Percentiles rank a stretch among this genome's conserved stretches.
These are phyloP conservation scores for Chalaropsis ovoidea DNA, from an alignment of 2,329 filamentous ascomycete species.

Conservation along the genomic window DNA sequence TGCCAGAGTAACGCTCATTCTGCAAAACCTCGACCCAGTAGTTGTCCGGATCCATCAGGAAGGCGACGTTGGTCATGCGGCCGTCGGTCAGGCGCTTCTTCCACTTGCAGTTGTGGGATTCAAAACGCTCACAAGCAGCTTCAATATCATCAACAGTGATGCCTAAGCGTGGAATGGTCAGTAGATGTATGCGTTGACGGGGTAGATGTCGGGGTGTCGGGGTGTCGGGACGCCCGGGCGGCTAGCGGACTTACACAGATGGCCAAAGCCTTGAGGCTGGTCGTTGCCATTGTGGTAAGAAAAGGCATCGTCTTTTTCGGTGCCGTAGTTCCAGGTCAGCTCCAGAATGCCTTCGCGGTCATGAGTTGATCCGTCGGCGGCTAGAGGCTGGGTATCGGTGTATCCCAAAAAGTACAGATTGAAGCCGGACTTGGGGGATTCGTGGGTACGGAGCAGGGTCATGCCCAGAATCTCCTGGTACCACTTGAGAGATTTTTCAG, in stretches of 20 bases:
- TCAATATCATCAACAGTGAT: slow-evolving; percentile 81
- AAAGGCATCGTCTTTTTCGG: slow-evolving; percentile 75
- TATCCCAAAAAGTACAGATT: slow-evolving; percentile 93
- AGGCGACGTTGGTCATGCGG: slow-evolving; percentile 86
- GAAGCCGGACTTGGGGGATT: slow-evolving; percentile 63
- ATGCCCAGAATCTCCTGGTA: slow-evolving; percentile 86
- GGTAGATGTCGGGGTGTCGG: not conserved
- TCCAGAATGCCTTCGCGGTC: slow-evolving; percentile 77
- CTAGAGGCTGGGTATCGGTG: slow-evolving; percentile 44
- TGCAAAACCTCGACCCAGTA: slow-evolving; percentile 78
- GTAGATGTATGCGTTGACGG: slow-evolving; percentile 17
- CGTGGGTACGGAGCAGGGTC: slow-evolving; percentile 62
- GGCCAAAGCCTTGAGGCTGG: slow-evolving; percentile 85
- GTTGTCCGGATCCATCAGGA: slow-evolving; percentile 75
- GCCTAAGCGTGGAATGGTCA: slow-evolving; percentile 37
- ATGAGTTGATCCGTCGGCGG: slow-evolving; percentile 46
- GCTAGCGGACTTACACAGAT: slow-evolving; percentile 58
- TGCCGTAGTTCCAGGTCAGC: slow-evolving; percentile 74
- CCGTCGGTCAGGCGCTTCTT: slow-evolving; percentile 94
- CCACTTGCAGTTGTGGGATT: slow-evolving; percentile 71
- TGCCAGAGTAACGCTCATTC: slow-evolving; percentile 56
- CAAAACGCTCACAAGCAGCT: slow-evolving; percentile 76
- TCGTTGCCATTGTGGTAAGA: slow-evolving; percentile 88
- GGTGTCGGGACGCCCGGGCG: too few species aligned
- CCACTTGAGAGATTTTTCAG: slow-evolving; percentile 62